Base-by-base conservation (phyloP, 2,329 filamentous ascomycete species). In the Neonectria punicea region DNA sequence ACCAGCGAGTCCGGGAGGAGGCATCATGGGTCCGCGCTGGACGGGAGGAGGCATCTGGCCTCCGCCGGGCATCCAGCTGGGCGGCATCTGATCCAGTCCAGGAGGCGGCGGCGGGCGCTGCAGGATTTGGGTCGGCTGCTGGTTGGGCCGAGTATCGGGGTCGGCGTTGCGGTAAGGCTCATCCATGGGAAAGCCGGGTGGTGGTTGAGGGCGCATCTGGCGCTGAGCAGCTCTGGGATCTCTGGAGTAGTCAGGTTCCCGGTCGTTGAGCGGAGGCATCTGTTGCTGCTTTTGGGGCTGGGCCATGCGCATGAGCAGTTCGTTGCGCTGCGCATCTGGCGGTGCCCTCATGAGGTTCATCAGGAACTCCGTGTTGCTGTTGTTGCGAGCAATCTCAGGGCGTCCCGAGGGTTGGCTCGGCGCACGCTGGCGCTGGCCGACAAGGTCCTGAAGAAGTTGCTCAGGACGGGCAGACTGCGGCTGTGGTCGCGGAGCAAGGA, bases 281-380 rank as follows among this genome's bases (percentile, higher is more conserved):
- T 66, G 73, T n/a, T 55, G 67, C 57, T 71, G 72, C 58, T 74
- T 74, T 49, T 72, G 72, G 39, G 85, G 84, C 69, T 87, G 85
- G 47, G 84, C 83, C 79, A 83, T 80, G 61, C 86, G 82, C 77
- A 87, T 82, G 56, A 87, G 75, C 53, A 84, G 74, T 61, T 87
- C 86, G 57, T 89, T 87, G 36, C 82, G 81, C 43, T 84, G 84
- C 6, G 80, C 77, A 30, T 89, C 86, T 0, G 85, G 81, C 1
- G 75, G 76, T 41, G 80, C 80, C 63, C 85, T 84, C 92, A 97
- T 96, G 32, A 97, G 85, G 66, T 90, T 92, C 79, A 97, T 92
- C 53, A 97, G 82, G 76, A 96, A 94, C 69, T 97, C 92, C n/a
- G 91, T 88, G 72, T 95, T 92, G 71, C 85, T 88, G 76, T 86